These are phyloP conservation scores for Linderniella brevidens DNA, from an alignment of 257 asterid species.

Conservation along the genomic window DNA sequence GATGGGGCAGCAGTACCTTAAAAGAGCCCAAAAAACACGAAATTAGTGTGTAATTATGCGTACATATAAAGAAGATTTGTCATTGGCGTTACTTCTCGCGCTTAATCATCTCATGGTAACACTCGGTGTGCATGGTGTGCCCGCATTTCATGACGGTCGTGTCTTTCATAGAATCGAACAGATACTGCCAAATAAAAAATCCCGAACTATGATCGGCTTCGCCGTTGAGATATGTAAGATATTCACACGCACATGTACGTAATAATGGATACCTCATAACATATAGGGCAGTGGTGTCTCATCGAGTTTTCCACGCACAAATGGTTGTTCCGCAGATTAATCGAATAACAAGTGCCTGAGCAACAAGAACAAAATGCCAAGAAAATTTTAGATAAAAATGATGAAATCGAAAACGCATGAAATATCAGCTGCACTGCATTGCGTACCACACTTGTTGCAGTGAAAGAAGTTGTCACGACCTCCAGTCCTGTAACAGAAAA, in stretches of 20 bases:
- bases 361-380: constrained; percentile 1
- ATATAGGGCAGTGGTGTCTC: constrained; percentile 96
- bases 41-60: neutral
- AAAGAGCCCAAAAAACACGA: neutral
- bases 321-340: constrained; percentile 50
- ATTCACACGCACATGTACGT: too few relatives aligned
- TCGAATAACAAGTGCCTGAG: constrained; percentile 59
- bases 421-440: neutral
- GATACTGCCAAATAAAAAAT: constrained; percentile 37
- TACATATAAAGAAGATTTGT: neutral
- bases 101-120: constrained; percentile 72
- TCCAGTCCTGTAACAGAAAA: constrained; percentile 35
- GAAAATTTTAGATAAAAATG: neutral
- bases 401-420: neutral
- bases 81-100: constrained; percentile 53
- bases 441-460: constrained; percentile 85
- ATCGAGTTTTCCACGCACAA: constrained; percentile 78
- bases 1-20: constrained; percentile 84
- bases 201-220: neutral
- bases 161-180: constrained; percentile 83
- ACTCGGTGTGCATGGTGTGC: constrained; percentile 89
- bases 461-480: constrained; percentile 85
- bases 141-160: constrained; percentile 90
- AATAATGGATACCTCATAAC: constrained; percentile 53
- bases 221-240: neutral